Conservation (phyloP, 2,329 filamentous ascomycete genomes). For the Pezicula rhizophila region DNA sequence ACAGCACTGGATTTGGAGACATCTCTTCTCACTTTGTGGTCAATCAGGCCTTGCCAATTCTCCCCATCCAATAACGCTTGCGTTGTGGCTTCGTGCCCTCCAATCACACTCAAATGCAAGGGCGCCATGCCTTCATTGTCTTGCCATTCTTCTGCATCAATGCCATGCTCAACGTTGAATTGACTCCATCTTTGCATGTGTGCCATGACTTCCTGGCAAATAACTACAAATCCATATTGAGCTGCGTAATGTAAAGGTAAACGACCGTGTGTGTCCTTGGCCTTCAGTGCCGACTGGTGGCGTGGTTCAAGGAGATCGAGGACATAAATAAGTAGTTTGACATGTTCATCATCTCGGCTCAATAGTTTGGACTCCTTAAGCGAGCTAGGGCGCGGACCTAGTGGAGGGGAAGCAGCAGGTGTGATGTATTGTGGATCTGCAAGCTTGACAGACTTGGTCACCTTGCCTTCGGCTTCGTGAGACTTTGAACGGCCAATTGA, state of each 20-base stretch:
- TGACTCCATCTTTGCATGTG: constrained; percentile 86
- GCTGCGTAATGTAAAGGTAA: constrained; percentile 89
- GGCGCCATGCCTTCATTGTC: constrained; percentile 88
- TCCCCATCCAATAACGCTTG: constrained; percentile 75
- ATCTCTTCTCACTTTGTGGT: constrained; percentile 60
- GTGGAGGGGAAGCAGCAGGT: constrained; percentile 63
- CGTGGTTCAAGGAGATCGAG: constrained; percentile 62
- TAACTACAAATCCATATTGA: constrained; percentile 88
- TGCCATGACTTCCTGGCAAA: constrained; percentile 80
- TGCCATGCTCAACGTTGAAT: constrained; percentile 77
- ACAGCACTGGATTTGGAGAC: constrained; percentile 83
- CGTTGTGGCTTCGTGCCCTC: constrained; percentile 83
- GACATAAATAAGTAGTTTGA: constrained; percentile 57
- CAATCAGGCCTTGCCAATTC: constrained; percentile 60
- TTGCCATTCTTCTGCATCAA: constrained; percentile 85
- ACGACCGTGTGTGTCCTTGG: constrained; percentile 73
- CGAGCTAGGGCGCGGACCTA: constrained; percentile 55
- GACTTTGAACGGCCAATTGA: constrained; percentile 73
- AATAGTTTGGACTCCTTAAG: constrained; percentile 63
- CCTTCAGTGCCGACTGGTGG: constrained; percentile 62
- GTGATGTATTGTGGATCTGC: constrained; percentile 59
- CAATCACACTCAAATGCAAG: constrained; percentile 85
- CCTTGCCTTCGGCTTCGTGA: constrained; percentile 27
- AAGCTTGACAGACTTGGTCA: constrained; percentile 31
- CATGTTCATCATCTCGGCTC: constrained; percentile 66